A percentile compares a stretch with the other conserved stretches of the same genome.
Conservation (phyloP, 768 basidiomycete species). For the Heimioporus sp. region DNA sequence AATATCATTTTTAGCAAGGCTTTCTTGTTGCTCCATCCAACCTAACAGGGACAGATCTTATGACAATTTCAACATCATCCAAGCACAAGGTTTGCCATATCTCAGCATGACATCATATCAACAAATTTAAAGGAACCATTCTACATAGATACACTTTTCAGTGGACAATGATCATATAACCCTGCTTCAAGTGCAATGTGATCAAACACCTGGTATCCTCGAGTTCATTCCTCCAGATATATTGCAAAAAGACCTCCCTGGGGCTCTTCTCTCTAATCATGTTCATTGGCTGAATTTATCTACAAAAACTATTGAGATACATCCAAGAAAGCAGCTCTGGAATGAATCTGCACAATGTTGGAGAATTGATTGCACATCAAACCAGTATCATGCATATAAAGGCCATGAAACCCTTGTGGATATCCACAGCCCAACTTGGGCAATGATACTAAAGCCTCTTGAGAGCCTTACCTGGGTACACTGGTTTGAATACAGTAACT, state of each 20-base stretch:
- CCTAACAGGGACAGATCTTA: too few species aligned
- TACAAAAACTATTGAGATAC: too few species aligned
- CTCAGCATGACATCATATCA: not conserved
- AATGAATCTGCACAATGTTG: too few species aligned
- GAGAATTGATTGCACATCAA: too few species aligned
- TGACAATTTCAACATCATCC: too few species aligned
- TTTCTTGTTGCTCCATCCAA: too few species aligned
- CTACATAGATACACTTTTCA: constrained; percentile 12
- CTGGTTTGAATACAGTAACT: too few species aligned
- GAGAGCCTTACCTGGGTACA: constrained; percentile 7
- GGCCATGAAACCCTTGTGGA: constrained; percentile 11
- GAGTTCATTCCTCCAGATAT: constrained; percentile 13
- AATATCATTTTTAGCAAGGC: too few species aligned
- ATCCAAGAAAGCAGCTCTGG: too few species aligned
- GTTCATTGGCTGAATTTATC: constrained; percentile 23
- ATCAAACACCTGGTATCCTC: not conserved
- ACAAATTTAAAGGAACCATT: not conserved
- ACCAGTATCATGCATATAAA: too few species aligned
- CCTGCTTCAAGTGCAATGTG: too few species aligned
- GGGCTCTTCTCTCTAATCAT: constrained; percentile 6
- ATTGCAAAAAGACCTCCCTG: constrained; percentile 18
- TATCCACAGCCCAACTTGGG: constrained; percentile 16
- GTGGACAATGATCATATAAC: constrained; percentile 3
- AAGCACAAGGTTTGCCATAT: too few species aligned
- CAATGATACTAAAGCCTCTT: constrained; percentile 15